A percentile compares a stretch with the other conserved stretches of the same genome.
Conservation (phyloP, 495 filamentous ascomycete genomes). For the Podospora tetraspora region DNA sequence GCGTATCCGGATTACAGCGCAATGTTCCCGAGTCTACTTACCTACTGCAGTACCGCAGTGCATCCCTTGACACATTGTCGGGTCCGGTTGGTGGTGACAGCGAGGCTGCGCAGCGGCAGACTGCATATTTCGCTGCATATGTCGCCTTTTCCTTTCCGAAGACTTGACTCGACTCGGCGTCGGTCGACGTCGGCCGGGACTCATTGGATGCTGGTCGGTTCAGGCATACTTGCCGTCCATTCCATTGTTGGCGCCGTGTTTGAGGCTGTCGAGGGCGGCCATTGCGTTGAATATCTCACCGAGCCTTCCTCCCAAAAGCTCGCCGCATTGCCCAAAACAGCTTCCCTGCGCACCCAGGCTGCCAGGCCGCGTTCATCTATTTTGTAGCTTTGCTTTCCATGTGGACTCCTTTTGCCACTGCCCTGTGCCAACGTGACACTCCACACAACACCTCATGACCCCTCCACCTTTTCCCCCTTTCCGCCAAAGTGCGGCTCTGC, state of each 20-base stretch:
- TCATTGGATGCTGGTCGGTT: too few relatives aligned
- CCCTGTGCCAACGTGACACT: not conserved
- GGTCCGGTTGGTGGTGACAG: too few relatives aligned
- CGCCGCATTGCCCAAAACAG: not conserved
- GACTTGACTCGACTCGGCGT: too few relatives aligned
- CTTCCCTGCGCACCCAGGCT: too few relatives aligned
- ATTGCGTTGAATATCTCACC: not conserved
- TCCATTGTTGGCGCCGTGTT: too few relatives aligned
- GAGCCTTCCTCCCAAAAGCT: not conserved
- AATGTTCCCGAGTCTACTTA: not conserved
- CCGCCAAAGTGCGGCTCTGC: slow-evolving; percentile 7
- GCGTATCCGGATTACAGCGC: too few relatives aligned
- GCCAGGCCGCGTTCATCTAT: not conserved
- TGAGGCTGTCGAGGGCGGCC: not conserved
- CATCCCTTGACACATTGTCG: too few relatives aligned
- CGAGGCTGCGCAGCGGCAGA: not conserved
- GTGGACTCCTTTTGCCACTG: not conserved
- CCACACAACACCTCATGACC: not conserved
- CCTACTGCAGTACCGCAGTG: too few relatives aligned
- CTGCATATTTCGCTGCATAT: not conserved
- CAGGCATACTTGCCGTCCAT: too few relatives aligned
- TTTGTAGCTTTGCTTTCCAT: not conserved
- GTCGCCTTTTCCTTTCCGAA: not conserved
- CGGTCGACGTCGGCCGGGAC: too few relatives aligned
- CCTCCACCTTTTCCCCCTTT: not conserved